Evolutionary conservation across 2,329 filamentous ascomycete species (phyloP).

Genomic region (Phyllachora maydis): DNA sequence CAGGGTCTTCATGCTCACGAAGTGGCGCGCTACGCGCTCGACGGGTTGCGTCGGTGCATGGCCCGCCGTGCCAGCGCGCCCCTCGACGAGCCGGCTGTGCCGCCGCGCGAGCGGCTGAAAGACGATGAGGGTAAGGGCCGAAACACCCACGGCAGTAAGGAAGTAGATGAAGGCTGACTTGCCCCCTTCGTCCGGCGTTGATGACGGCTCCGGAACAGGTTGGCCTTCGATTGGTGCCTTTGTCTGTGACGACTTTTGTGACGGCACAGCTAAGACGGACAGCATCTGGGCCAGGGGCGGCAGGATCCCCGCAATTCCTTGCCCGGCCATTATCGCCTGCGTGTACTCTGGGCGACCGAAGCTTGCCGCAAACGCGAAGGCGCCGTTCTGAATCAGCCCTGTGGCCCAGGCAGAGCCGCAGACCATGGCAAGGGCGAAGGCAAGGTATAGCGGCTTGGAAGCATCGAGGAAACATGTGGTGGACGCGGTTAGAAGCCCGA

Average conservation of each 20-base stretch:
- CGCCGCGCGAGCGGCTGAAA: conserved; percentile 54
- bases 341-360: conserved; percentile 81
- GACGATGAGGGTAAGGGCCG: conserved; percentile 44
- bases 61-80: conserved; percentile 24
- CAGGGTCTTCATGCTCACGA: conserved; percentile 37
- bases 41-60: conserved; percentile 26
- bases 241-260: conserved; percentile 12
- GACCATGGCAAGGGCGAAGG: conserved; percentile 67
- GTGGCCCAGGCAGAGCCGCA: conserved; percentile 60
- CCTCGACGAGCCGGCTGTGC: conserved; percentile 30
- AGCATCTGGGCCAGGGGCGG: conserved; percentile 75
- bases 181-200: conserved; percentile 16
- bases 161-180: conserved; percentile 81
- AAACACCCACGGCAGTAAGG: conserved; percentile 64
- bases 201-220: conserved; percentile 1
- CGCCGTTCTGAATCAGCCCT: conserved; percentile 78
- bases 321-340: conserved; percentile 89
- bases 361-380: conserved; percentile 75
- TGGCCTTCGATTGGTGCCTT: conserved; percentile 4
- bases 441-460: conserved; percentile 49
- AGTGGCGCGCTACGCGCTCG: conserved; percentile 26
- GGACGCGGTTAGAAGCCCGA: conserved; percentile 60
- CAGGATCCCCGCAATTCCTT: conserved; percentile 78
- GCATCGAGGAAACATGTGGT: conserved; percentile 46
- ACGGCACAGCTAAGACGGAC: conserved; percentile 50